Evolutionary conservation across 768 basidiomycete species (phyloP).

Genomic region (Leccinum variicolor): DNA sequence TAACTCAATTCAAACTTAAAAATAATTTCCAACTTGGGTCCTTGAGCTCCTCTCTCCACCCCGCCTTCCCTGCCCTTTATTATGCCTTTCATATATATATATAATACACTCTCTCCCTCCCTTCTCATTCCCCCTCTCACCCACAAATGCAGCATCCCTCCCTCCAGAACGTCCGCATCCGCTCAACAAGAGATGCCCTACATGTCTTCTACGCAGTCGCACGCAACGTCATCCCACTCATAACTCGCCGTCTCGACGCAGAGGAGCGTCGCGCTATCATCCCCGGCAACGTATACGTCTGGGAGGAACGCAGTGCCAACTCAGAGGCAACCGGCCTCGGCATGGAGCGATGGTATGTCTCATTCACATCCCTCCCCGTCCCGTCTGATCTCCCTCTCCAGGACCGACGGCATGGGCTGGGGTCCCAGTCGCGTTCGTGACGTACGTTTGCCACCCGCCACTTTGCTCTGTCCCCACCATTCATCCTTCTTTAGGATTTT

Average conservation of each 20-base stretch:
- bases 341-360: conserved; percentile 74
- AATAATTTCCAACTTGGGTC: conserved; percentile 35
- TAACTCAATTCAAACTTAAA: conserved; percentile 61
- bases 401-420: background rate
- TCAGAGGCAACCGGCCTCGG: conserved; percentile 79
- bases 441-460: conserved; percentile 14
- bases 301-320: conserved; percentile 85
- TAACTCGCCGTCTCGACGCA: conserved; percentile 77
- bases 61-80: conserved; percentile 12
- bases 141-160: conserved; percentile 70
- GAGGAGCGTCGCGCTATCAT: conserved; percentile 73
- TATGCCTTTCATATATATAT: conserved; percentile 36
- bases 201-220: conserved; percentile 81
- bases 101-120: conserved; percentile 14
- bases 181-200: conserved; percentile 76
- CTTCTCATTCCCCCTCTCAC: conserved; percentile 24
- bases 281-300: conserved; percentile 81
- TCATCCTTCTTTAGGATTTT: conserved; percentile 41
- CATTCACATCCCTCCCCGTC: background rate
- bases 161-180: conserved; percentile 70
- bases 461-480: background rate
- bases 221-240: conserved; percentile 62
- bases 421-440: conserved; percentile 61
- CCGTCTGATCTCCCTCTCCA: background rate
- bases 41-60: conserved; percentile 16